Evolutionary conservation across 2,329 filamentous ascomycete genomes (phyloP).

Genomic region (Chalaropsis thielavioides): DNA sequence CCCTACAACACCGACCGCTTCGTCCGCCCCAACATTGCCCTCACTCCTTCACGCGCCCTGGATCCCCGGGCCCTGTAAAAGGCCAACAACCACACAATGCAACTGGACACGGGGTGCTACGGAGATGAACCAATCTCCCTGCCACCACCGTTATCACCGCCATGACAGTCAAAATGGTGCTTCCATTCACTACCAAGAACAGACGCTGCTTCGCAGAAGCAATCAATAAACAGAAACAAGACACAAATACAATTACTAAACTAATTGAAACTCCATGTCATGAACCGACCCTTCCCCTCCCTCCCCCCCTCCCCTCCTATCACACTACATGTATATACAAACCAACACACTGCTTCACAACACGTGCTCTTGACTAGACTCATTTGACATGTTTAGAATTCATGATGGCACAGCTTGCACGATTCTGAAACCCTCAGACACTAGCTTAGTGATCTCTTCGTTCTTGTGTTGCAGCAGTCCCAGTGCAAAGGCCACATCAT

Average conservation of each 20-base stretch:
- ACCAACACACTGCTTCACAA: not conserved
- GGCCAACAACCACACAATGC: not conserved
- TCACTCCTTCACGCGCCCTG: slow-evolving; percentile 8
- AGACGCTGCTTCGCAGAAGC: not conserved
- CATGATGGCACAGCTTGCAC: slow-evolving; percentile 41
- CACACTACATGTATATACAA: not conserved
- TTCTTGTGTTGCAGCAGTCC: slow-evolving; percentile 85
- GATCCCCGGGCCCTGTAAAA: slow-evolving; percentile 1
- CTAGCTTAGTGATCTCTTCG: slow-evolving; percentile 67
- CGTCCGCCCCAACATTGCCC: slow-evolving; percentile 24
- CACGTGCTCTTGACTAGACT: not conserved
- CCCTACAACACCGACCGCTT: slow-evolving; percentile 84
- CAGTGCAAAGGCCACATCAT: slow-evolving; percentile 86
- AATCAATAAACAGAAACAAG: slow-evolving; percentile 6
- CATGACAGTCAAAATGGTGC: not conserved
- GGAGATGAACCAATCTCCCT: not conserved
- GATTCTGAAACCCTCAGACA: slow-evolving; percentile 62
- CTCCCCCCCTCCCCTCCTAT: too few species aligned
- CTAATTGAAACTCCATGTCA: not conserved
- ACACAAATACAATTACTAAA: not conserved
- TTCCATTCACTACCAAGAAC: not conserved
- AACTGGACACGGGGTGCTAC: not conserved
- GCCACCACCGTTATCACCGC: not conserved
- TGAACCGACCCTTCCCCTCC: too few species aligned
- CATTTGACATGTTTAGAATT: not conserved